These are phyloP conservation scores for Leccinum boreale DNA, from an alignment of 768 basidiomycete species.

Conservation along the genomic window DNA sequence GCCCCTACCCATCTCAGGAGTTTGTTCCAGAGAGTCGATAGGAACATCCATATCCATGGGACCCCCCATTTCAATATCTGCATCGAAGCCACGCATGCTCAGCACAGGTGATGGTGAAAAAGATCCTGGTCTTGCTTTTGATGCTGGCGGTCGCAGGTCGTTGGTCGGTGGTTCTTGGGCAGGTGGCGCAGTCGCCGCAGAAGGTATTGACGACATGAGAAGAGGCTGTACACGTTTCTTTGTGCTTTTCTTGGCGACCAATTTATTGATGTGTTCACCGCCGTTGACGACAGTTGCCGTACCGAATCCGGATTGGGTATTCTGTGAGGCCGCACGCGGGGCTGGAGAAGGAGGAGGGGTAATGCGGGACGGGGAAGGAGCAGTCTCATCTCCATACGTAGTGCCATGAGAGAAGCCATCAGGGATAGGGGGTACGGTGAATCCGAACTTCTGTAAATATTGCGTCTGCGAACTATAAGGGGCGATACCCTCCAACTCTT, in stretches of 20 bases:
- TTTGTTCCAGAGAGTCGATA: constrained; percentile 51
- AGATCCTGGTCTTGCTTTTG: constrained; percentile 25
- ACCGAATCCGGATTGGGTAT: constrained; percentile 41
- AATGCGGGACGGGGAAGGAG: constrained; percentile 29
- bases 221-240: constrained; percentile 65
- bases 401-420: constrained; percentile 64
- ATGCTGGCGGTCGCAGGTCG: constrained; percentile 18
- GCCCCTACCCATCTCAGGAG: constrained; percentile 38
- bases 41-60: constrained; percentile 52
- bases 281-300: constrained; percentile 34
- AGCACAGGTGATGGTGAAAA: constrained; percentile 45
- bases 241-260: constrained; percentile 69
- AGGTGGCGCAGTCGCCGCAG: constrained; percentile 24
- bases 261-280: constrained; percentile 64
- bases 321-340: constrained; percentile 29
- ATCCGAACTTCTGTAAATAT: constrained; percentile 81
- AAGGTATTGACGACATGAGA: constrained; percentile 37
- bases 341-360: constrained; percentile 52
- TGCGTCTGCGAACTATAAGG: constrained; percentile 69
- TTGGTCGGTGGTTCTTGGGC: constrained; percentile 10
- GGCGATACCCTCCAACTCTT: constrained; percentile 80
- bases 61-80: constrained; percentile 40
- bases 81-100: constrained; percentile 47
- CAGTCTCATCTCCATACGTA: constrained; percentile 15
- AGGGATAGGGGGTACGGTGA: constrained; percentile 62